Base-by-base conservation (phyloP, 805 yeast species). In the Ascoidea tarda region DNA sequence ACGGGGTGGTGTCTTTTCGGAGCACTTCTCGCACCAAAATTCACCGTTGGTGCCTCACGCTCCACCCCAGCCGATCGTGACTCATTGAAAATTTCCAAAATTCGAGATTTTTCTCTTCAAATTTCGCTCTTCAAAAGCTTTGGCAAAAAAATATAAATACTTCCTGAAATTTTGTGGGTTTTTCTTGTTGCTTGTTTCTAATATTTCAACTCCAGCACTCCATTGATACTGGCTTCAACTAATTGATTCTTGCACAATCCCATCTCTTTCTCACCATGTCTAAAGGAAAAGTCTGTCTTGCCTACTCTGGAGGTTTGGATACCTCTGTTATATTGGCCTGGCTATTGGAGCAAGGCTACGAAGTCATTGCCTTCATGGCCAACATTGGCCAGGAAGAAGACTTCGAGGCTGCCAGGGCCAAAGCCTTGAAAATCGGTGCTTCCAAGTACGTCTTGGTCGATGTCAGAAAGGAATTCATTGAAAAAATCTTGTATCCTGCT, bases 331-430 rank as follows among this genome's bases (percentile, higher is more conserved):
- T 93, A 64, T 81, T 93, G 60, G 99, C 99, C 49, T 93, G 99
- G 99, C 80, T 93, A 69, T 78, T 93, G 60, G 99, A 93, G 70
- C 80, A 93, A 74, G 99, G 97, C 58, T 93, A 91, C 72, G 99
- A 93, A 73, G 99, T 93, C 55, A 83, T 93, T 66, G 97, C 97
- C 53, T 93, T 93, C 76, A 81, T 93, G 83, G 99, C 99, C 66
- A 84, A 93, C 73, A 90, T 93, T 63, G 99, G 99, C 63, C 99
- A 93, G 77, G 99, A 93, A 76, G 99, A 93, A 77, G 99, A 93
- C 72, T 93, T 93, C 63, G 96, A 82, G 56, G 98, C 91, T 56
- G 99, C 99, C 57, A 87, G 88, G 69, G 89, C 80, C 69, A 93
- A 93, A 75, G 99, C 99, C 21, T 75, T 91, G 62, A 87, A 90